These are phyloP conservation scores for Colletotrichum tofieldiae DNA, from an alignment of 2,329 filamentous ascomycete genomes.

Conservation along the genomic window DNA sequence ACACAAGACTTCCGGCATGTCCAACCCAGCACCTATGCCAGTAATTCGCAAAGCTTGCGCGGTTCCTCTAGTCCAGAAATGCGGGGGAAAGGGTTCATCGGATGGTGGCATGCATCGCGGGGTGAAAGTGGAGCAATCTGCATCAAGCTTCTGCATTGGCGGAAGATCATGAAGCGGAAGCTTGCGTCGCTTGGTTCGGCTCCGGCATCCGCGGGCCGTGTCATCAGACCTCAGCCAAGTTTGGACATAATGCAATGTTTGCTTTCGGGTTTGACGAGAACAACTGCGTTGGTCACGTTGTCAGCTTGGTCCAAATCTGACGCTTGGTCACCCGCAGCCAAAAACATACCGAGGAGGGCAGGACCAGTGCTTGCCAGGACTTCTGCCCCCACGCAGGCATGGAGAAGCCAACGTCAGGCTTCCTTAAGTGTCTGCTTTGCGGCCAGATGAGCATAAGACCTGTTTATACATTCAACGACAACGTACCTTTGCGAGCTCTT, in stretches of 20 bases:
- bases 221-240: constrained; percentile 10
- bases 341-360: neutral
- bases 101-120: constrained; percentile 11
- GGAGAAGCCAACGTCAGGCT: neutral
- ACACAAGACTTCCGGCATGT: neutral
- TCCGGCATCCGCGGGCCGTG: constrained; percentile 23
- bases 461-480: neutral
- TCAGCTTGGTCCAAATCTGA: neutral
- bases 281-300: neutral
- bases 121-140: constrained; percentile 7
- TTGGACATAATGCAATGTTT: neutral
- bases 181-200: constrained; percentile 8
- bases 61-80: neutral
- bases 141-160: constrained; percentile 25
- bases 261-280: neutral
- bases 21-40: constrained; percentile 16
- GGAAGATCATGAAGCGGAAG: constrained; percentile 24
- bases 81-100: constrained; percentile 24
- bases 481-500: neutral
- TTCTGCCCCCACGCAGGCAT: neutral
- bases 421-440: neutral
- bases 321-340: rapidly evolving
- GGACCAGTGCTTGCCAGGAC: no score
- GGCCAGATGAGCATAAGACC: neutral
- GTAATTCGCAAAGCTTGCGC: neutral